Evolutionary conservation across 352 stramenopile genomes (phyloP).

Genomic region (Pythium sukuiense): DNA sequence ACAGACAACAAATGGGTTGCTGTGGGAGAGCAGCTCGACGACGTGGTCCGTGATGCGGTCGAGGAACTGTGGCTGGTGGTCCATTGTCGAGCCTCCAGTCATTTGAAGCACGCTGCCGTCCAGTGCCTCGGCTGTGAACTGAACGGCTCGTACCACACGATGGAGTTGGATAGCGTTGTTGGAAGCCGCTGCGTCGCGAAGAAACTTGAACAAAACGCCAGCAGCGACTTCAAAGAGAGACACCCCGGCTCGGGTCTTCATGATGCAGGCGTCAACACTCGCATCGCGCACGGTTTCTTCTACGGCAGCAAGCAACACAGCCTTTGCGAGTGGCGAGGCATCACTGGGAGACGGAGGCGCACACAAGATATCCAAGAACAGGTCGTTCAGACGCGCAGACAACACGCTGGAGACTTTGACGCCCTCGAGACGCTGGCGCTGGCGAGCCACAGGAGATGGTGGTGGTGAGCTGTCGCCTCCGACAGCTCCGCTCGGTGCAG

Average conservation of each 20-base stretch:
- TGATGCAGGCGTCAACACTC: slow-evolving; percentile 39
- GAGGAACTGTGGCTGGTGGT: slow-evolving; percentile 53
- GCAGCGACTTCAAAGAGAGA: slow-evolving; percentile 65
- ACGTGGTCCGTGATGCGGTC: slow-evolving; percentile 51
- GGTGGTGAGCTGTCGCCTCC: slow-evolving; percentile 29
- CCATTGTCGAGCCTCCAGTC: slow-evolving; percentile 23
- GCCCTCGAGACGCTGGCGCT: slow-evolving; percentile 43
- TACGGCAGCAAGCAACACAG: slow-evolving; percentile 51
- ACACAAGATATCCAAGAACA: slow-evolving; percentile 53
- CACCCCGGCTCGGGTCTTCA: slow-evolving; percentile 45
- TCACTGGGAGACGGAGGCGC: slow-evolving; percentile 24
- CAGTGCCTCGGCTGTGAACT: slow-evolving; percentile 56
- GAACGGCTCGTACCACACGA: slow-evolving; percentile 43
- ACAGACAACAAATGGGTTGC: slow-evolving; percentile 54
- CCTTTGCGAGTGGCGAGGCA: slow-evolving; percentile 22
- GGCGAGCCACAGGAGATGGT: slow-evolving; percentile 30
- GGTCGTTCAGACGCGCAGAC: slow-evolving; percentile 44
- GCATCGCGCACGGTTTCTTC: slow-evolving; percentile 57
- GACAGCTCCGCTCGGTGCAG: neutral
- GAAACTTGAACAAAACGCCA: slow-evolving; percentile 33
- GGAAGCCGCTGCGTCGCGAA: slow-evolving; percentile 27
- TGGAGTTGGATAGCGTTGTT: slow-evolving; percentile 43
- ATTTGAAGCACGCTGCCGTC: slow-evolving; percentile 50
- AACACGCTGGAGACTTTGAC: slow-evolving; percentile 43
- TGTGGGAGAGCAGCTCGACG: slow-evolving; percentile 37